A percentile compares a stretch with the other conserved stretches of the same genome.
Evolutionary conservation across 768 basidiomycete species (phyloP).

Genomic region (Leccinum longicurvipes): DNA sequence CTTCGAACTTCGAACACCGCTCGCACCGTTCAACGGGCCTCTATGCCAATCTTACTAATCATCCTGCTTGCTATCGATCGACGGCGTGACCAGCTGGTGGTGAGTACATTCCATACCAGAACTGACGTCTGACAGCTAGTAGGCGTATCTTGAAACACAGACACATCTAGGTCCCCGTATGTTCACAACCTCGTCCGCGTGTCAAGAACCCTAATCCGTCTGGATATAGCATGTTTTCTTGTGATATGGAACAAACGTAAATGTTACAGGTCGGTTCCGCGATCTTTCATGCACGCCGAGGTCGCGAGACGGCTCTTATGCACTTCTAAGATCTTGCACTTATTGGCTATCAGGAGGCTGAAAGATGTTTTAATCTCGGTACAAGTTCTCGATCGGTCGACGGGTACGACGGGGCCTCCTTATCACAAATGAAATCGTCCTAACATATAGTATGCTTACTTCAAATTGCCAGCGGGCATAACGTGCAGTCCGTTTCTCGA

Average conservation of each 20-base stretch:
- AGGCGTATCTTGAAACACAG: constrained; percentile 6
- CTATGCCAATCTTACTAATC: neutral
- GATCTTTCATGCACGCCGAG: constrained; percentile 11
- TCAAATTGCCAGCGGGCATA: constrained; percentile 3
- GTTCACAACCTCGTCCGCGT: constrained; percentile 16
- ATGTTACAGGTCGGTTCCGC: constrained; percentile 15
- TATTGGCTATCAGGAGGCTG: constrained; percentile 12
- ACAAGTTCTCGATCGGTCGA: constrained; percentile 17
- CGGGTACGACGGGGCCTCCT: constrained; percentile 6
- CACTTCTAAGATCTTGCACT: constrained; percentile 6
- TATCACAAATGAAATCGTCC: constrained; percentile 18
- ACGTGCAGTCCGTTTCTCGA: neutral
- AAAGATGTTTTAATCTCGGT: constrained; percentile 19
- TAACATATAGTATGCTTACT: constrained; percentile 1
- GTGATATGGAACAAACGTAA: neutral
- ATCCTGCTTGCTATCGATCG: neutral
- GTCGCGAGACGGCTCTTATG: constrained; percentile 4
- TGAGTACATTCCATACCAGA: neutral
- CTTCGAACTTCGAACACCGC: neutral
- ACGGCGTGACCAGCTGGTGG: neutral
- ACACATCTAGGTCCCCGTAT: constrained; percentile 1
- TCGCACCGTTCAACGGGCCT: neutral
- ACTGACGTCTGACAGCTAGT: constrained; percentile 12
- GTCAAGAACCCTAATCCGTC: constrained; percentile 6
- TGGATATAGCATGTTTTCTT: neutral